Percentiles rank a stretch among this genome's conserved stretches.
These are phyloP conservation scores for Periconia sp. DNA, from an alignment of 2,329 filamentous ascomycete species.

Conservation along the genomic window DNA sequence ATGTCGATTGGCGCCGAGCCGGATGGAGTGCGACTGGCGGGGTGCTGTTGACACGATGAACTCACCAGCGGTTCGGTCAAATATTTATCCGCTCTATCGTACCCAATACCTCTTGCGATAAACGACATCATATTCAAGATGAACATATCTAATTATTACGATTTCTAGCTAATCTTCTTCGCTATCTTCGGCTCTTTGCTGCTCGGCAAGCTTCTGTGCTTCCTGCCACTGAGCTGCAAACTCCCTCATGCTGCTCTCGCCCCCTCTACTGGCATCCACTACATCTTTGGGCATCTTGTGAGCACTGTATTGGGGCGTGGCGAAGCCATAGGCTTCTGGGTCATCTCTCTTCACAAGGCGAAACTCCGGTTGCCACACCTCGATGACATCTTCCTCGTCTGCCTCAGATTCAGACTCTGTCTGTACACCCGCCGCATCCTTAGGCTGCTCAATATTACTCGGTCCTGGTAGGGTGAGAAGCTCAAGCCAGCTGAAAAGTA, in stretches of 20 bases:
- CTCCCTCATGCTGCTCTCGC: conserved; percentile 77
- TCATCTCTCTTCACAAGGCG: conserved; percentile 83
- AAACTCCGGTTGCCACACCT: conserved; percentile 73
- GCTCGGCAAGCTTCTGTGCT: conserved; percentile 49
- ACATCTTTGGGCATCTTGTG: conserved; percentile 96
- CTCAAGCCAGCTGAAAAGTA: conserved; percentile 91
- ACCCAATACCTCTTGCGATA: too few species aligned
- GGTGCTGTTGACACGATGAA: conserved; percentile 10
- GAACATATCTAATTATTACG: too few species aligned
- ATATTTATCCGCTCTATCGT: too few species aligned
- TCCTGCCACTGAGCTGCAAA: conserved; percentile 58
- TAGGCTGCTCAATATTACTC: conserved; percentile 3
- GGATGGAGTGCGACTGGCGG: not conserved
- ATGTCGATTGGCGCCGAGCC: conserved; percentile 39
- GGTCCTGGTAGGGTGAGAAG: conserved; percentile 74
- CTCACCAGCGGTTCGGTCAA: not conserved
- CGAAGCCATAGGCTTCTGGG: conserved; percentile 86
- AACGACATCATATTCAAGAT: too few species aligned
- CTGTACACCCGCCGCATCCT: conserved; percentile 20
- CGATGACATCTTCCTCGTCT: conserved; percentile 58
- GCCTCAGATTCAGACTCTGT: conserved; percentile 29
- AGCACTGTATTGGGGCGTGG: conserved; percentile 85
- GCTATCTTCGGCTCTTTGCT: conserved; percentile 47
- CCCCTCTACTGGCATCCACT: conserved; percentile 68
- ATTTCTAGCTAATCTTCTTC: conserved; percentile 43